Percentiles rank a stretch among this genome's conserved stretches.
phyloP scores from a whole-genome alignment of 2,329 filamentous ascomycete species.

The Colletotrichum scovillei region DNA sequence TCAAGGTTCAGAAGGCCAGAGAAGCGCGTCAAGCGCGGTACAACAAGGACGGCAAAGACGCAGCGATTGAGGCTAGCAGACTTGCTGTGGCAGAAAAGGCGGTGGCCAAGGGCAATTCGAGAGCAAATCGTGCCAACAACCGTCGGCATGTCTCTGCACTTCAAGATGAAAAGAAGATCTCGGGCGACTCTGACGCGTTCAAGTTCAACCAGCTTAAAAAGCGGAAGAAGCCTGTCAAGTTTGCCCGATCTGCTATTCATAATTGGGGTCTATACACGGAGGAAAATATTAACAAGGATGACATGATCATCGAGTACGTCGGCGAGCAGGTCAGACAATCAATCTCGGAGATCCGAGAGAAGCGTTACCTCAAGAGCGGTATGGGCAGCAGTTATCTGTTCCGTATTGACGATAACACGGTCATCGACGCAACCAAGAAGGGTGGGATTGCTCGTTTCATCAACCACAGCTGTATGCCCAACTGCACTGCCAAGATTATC shows the following conservation, averaged over 20 bases:
- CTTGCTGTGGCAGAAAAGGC: constrained; percentile 81
- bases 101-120: constrained; percentile 87
- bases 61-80: constrained; percentile 77
- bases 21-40: constrained; percentile 87
- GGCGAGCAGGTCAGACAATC: constrained; percentile 97
- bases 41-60: constrained; percentile 75
- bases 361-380: constrained; percentile 92
- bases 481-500: constrained; percentile 99
- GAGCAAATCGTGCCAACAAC: constrained; percentile 95
- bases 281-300: constrained; percentile 95
- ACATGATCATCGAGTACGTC: constrained; percentile 99
- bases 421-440: constrained; percentile 98
- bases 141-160: constrained; percentile 94
- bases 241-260: constrained; percentile 96
- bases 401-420: constrained; percentile 96
- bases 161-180: constrained; percentile 91
- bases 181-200: constrained; percentile 89
- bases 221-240: constrained; percentile 98
- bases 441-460: constrained; percentile 98
- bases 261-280: constrained; percentile 99
- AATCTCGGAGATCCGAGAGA: constrained; percentile 95
- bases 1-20: constrained; percentile 91
- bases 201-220: constrained; percentile 99
- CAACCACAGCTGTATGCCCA: constrained; percentile 98
- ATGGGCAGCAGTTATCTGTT: constrained; percentile 98